Evolutionary conservation across 371 early-diverging fungal species (phyloP), one percentile per base, ranked within the genome.

Genomic region (Mortierella sp.): DNA sequence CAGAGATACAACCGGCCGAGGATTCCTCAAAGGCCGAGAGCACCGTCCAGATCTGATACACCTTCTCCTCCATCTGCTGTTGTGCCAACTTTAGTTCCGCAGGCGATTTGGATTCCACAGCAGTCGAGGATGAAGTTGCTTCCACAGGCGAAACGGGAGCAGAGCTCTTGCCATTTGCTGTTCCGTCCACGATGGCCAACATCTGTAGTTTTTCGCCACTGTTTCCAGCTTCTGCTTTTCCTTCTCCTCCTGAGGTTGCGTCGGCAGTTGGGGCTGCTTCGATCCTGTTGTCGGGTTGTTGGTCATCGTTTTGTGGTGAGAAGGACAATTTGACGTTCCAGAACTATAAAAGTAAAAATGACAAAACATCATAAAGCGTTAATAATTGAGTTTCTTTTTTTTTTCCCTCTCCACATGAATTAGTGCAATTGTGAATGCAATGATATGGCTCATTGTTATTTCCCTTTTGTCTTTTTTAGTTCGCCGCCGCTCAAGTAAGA

Each of bases 1-100:
- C 97, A 19, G 97, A 96, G 71, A 99, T 98, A 85, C 97, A 98
- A 2, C 96, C 96, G 7, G 98, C 98, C 22, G 97, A 93, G 8
- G 97, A 96, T 82, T 98, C 98, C 90, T 98, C 99, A 89, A 97
- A 99, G 4, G 95, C 95, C 4, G 97, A 95, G 48, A 98, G 91
- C 0, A 97, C 95, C 4, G 95, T 93, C 92, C 97, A 95, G 67
- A 99, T 97, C 67, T 94, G 90, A 75, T 93, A 95, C 11, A 96
- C 96, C 79, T 96, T 95, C 72, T 97, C 96, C 77, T 96, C 95
- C 86, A 91, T 93, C 24, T 80, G 81, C 26, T 88, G 84, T 76
- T 94, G 93, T 13, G 85, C 82, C 39, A 87, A 80, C 77, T 87
- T 89, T 22, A 89, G 86, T 45, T 89, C 85, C 31, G 88, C 88